These are phyloP conservation scores for Leptographium radiaticola DNA, from an alignment of 2,329 filamentous ascomycete genomes.

Conservation along the genomic window DNA sequence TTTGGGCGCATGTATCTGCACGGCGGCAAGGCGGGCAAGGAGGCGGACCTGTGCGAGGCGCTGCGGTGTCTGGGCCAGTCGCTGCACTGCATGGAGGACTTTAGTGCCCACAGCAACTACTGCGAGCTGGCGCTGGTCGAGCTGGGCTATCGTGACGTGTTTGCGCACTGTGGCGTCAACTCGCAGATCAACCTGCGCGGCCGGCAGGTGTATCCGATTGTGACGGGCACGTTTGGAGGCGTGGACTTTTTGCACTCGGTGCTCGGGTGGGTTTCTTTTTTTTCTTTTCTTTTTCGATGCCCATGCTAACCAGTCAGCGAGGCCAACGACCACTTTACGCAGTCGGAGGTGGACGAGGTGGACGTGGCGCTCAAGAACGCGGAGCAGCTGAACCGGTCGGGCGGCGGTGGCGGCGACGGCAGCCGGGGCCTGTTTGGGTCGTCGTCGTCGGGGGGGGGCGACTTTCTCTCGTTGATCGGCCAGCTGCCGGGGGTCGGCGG, in stretches of 20 bases:
- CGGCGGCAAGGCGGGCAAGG: constrained; percentile 48
- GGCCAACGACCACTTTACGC: constrained; percentile 71
- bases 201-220: constrained; percentile 57
- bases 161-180: constrained; percentile 56
- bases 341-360: constrained; percentile 73
- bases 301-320: constrained; percentile 26
- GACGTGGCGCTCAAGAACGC: constrained; percentile 62
- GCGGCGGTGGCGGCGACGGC: constrained; percentile 14
- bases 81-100: constrained; percentile 68
- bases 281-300: neutral
- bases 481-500: constrained; percentile 61
- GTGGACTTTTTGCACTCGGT: constrained; percentile 79
- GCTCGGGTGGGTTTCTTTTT: constrained; percentile 22
- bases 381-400: constrained; percentile 29
- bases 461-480: constrained; percentile 60
- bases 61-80: constrained; percentile 64
- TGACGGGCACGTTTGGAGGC: constrained; percentile 61
- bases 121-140: constrained; percentile 66
- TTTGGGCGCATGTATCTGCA: constrained; percentile 63
- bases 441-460: constrained; percentile 19
- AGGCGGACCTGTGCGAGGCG: constrained; percentile 69
- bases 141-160: constrained; percentile 54
- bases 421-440: constrained; percentile 21
- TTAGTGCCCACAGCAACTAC: constrained; percentile 73
- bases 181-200: constrained; percentile 55